phyloP scores from a whole-genome alignment of 495 filamentous ascomycete species.

The Penicillium cosmopolitanum region DNA sequence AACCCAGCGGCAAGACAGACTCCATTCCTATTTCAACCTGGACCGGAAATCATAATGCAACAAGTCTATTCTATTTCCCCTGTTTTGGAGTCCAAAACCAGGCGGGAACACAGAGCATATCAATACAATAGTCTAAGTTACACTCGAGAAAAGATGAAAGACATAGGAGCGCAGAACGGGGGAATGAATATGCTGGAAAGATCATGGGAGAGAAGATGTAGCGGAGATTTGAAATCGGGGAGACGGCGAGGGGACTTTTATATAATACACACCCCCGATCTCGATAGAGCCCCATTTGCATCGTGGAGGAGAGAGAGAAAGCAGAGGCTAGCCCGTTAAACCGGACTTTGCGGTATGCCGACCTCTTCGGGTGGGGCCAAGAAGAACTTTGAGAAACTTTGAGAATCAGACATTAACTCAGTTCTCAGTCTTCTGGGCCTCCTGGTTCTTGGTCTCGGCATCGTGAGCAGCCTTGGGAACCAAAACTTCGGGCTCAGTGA shows the following conservation, averaged over 20 bases:
- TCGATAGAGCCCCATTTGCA: conserved; percentile 14
- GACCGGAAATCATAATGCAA: conserved; percentile 25
- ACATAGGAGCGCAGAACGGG: conserved; percentile 29
- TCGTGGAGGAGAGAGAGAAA: conserved; percentile 10
- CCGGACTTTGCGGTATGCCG: too few relatives aligned
- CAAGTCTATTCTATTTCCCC: conserved; percentile 33
- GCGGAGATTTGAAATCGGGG: neutral
- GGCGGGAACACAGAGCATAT: conserved; percentile 27
- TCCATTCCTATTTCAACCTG: too few relatives aligned
- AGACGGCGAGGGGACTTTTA: conserved; percentile 21
- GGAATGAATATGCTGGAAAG: conserved; percentile 36
- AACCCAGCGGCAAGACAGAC: too few relatives aligned
- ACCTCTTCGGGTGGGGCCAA: too few relatives aligned
- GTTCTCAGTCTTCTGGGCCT: conserved; percentile 27
- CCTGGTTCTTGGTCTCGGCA: conserved; percentile 38
- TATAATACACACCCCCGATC: conserved; percentile 38
- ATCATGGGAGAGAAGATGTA: conserved; percentile 23
- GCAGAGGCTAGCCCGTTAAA: too few relatives aligned
- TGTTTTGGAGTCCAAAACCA: conserved; percentile 16
- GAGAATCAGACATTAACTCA: neutral
- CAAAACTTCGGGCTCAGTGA: conserved; percentile 45
- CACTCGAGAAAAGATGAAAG: conserved; percentile 19
- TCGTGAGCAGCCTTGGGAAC: conserved; percentile 58
- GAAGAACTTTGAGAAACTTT: neutral
- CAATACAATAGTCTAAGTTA: conserved; percentile 40